Conservation (phyloP, 208 protist genomes). For the Leptomonas pyrrhocoris region DNA sequence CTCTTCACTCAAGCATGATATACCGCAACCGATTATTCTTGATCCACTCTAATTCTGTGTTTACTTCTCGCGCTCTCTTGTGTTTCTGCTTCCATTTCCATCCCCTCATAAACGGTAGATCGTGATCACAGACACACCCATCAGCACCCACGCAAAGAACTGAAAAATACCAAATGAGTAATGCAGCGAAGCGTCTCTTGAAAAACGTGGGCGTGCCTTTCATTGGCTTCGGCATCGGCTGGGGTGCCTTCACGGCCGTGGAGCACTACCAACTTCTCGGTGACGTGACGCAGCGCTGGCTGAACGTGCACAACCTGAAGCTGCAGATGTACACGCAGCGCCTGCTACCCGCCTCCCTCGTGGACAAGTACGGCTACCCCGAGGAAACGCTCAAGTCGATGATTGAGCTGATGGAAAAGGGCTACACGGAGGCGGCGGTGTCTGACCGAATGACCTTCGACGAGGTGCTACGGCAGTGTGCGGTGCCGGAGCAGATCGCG, state of each 20-base stretch:
- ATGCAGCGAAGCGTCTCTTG: slow-evolving; percentile 9
- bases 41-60: too few species aligned
- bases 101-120: not conserved
- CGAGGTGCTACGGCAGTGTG: slow-evolving; percentile 75
- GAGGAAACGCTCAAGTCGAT: slow-evolving; percentile 49
- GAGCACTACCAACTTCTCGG: slow-evolving; percentile 51
- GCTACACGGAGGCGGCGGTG: slow-evolving; percentile 34
- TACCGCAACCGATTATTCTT: too few species aligned
- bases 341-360: slow-evolving; percentile 48
- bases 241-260: slow-evolving; percentile 48
- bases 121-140: not conserved
- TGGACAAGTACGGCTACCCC: slow-evolving; percentile 63
- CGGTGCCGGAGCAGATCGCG: slow-evolving; percentile 69
- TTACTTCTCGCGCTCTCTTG: too few species aligned
- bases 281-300: slow-evolving; percentile 39
- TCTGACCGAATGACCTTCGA: slow-evolving; percentile 76
- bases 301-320: slow-evolving; percentile 67
- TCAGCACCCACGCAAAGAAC: not conserved
- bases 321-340: slow-evolving; percentile 57
- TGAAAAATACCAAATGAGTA: slow-evolving; percentile 6
- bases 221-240: slow-evolving; percentile 72
- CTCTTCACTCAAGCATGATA: not conserved
- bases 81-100: too few species aligned
- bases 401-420: slow-evolving; percentile 56
- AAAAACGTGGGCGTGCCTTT: slow-evolving; percentile 40